Evolutionary conservation across 768 basidiomycete species (phyloP).

Genomic region (Agaricus subrufescens): DNA sequence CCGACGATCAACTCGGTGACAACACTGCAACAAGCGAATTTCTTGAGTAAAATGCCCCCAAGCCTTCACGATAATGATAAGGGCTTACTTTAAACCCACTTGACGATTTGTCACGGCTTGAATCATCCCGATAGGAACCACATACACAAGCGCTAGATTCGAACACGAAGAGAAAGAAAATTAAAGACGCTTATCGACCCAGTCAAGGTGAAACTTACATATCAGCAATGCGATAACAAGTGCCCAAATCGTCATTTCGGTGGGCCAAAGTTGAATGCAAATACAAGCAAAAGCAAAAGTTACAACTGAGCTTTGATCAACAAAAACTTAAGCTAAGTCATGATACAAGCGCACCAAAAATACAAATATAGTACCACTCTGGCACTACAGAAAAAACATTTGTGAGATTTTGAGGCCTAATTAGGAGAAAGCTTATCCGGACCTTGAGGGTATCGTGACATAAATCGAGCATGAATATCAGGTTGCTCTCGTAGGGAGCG

Average conservation of each 20-base stretch:
- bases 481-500: conserved; percentile 49
- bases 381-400: conserved; percentile 37
- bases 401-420: neutral
- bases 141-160: conserved; percentile 44
- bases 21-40: conserved; percentile 33
- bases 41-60: neutral
- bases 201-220: conserved; percentile 21
- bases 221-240: conserved; percentile 47
- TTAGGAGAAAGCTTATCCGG: neutral
- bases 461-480: conserved; percentile 58
- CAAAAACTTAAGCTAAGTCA: neutral
- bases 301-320: conserved; percentile 23
- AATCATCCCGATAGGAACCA: conserved; percentile 76
- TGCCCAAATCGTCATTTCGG: conserved; percentile 66
- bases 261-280: conserved; percentile 61
- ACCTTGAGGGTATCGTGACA: conserved; percentile 50
- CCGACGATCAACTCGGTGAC: conserved; percentile 74
- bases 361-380: conserved; percentile 57
- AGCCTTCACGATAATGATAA: neutral
- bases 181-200: conserved; percentile 1
- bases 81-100: conserved; percentile 45
- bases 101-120: conserved; percentile 81
- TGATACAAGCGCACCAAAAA: conserved; percentile 30
- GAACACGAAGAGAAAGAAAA: neutral
- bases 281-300: conserved; percentile 61